Evolutionary conservation across 495 filamentous ascomycete genomes (phyloP), one percentile per base, ranked within the genome.

Genomic region (Penicillium longicatenatum): DNA sequence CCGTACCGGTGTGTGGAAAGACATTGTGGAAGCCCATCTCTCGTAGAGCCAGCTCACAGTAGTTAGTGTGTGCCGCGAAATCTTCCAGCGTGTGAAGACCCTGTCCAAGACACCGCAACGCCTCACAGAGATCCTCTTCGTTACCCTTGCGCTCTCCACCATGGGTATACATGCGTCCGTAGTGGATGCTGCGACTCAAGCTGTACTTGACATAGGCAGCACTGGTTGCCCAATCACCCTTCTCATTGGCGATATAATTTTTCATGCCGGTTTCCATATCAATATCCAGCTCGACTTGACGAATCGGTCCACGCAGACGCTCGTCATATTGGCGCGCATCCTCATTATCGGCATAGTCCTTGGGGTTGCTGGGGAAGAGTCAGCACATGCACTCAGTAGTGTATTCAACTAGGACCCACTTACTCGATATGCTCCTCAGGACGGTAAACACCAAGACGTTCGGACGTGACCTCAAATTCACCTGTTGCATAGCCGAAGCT

Each of bases 191-290:
- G 37, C 94, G 84, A 19, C 81, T 77, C 57, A 98, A 84, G 59
- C 90, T 95, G 70, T 86, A 90, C 64, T 89, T 89, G 58, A 98
- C 81, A 65, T 96, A 98, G 35, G 89, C 93, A n/a, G 87, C 69
- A 48, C 91, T 95, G 10, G 94, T 98, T 0, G 92, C 90, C 88
- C 90, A 93, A 50, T 79, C 78, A 3, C 93, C 91, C 8, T 65
- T 69, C 69, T 97, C 94, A 62, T 97, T 98, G 41, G 93, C 89
- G 59, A 98, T 97, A 72, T 98, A 98, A 69, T 98, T 97, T 75
- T 98, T 98, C 93, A 98, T 96, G 12, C 91, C 92, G 4, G 92
- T 97, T 4, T 87, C 71, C 5, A 77, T 80, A 66, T 98, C 94
- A 49, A 98, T 82, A 29, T 91, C 88, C 20, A 96, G 85, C 65